phyloP scores from a whole-genome alignment of 768 basidiomycete species.

The Tylopilus rubrobrunneus region DNA sequence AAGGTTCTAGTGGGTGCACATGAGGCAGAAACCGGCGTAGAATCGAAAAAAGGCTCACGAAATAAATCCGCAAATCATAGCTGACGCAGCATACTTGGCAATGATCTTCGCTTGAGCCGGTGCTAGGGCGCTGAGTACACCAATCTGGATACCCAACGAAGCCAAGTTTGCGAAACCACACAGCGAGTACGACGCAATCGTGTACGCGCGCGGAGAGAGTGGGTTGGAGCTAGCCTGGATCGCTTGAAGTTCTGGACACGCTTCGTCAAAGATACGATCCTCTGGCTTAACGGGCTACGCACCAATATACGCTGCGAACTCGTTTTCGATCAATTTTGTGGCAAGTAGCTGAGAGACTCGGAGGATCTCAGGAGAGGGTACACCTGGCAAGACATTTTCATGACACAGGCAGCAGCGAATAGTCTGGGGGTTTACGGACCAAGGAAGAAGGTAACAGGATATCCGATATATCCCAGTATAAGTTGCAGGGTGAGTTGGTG shows the following conservation, averaged over 20 bases:
- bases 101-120: constrained; percentile 69
- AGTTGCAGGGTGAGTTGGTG: constrained; percentile 79
- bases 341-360: constrained; percentile 77
- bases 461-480: constrained; percentile 82
- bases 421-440: constrained; percentile 24
- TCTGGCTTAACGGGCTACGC: constrained; percentile 3
- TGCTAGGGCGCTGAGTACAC: constrained; percentile 67
- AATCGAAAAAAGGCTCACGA: constrained; percentile 29
- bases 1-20: constrained; percentile 29
- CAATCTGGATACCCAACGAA: constrained; percentile 83
- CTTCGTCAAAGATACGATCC: neutral
- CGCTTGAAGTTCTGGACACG: constrained; percentile 32
- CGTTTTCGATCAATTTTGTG: constrained; percentile 84
- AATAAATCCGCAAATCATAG: constrained; percentile 69
- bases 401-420: neutral
- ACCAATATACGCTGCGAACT: constrained; percentile 72
- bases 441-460: constrained; percentile 80
- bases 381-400: constrained; percentile 37
- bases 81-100: constrained; percentile 61
- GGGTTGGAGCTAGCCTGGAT: constrained; percentile 50
- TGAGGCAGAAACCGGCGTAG: neutral
- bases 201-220: constrained; percentile 69
- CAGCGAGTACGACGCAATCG: constrained; percentile 81
- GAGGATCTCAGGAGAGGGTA: constrained; percentile 78
- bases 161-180: constrained; percentile 91